phyloP scores from a whole-genome alignment of 2,329 filamentous ascomycete species.

The Ceratocystis destructans region DNA sequence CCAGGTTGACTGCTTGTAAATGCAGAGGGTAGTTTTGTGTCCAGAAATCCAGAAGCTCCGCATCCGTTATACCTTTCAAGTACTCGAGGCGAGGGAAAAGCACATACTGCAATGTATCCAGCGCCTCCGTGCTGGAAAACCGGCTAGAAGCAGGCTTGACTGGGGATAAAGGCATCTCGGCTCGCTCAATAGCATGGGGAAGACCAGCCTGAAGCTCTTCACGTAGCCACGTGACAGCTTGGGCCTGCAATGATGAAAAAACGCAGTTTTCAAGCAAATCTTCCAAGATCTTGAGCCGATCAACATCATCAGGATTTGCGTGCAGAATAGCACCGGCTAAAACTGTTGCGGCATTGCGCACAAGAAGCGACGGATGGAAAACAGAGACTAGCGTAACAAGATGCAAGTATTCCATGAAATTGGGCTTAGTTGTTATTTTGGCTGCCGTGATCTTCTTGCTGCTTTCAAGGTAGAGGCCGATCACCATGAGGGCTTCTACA shows the following conservation, averaged over 20 bases:
- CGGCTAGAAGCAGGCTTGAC: constrained; percentile 22
- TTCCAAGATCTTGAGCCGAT: constrained; percentile 47
- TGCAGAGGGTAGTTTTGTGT: constrained; percentile 40
- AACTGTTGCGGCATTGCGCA: constrained; percentile 41
- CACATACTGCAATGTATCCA: constrained; percentile 47
- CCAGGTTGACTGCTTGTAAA: constrained; percentile 48
- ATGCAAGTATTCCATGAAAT: constrained; percentile 49
- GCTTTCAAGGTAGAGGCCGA: constrained; percentile 46
- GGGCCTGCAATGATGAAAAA: constrained; percentile 48
- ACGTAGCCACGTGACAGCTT: constrained; percentile 48
- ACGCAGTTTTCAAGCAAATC: constrained; percentile 53
- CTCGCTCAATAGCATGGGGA: constrained; percentile 21
- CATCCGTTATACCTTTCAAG: constrained; percentile 29
- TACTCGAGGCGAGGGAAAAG: constrained; percentile 45
- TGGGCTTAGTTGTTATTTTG: constrained; percentile 26
- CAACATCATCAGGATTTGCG: constrained; percentile 43
- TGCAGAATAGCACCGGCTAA: constrained; percentile 44
- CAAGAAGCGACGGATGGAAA: constrained; percentile 41
- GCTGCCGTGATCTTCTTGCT: constrained; percentile 32
- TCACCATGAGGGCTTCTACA: constrained; percentile 44
- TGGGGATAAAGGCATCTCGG: constrained; percentile 24
- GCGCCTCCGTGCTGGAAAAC: constrained; percentile 41
- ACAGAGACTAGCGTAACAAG: constrained; percentile 42
- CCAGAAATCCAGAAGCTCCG: constrained; percentile 39
- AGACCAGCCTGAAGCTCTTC: constrained; percentile 41